These are phyloP conservation scores for Pisolithus microcarpus DNA, from an alignment of 768 basidiomycete species.

Conservation along the genomic window DNA sequence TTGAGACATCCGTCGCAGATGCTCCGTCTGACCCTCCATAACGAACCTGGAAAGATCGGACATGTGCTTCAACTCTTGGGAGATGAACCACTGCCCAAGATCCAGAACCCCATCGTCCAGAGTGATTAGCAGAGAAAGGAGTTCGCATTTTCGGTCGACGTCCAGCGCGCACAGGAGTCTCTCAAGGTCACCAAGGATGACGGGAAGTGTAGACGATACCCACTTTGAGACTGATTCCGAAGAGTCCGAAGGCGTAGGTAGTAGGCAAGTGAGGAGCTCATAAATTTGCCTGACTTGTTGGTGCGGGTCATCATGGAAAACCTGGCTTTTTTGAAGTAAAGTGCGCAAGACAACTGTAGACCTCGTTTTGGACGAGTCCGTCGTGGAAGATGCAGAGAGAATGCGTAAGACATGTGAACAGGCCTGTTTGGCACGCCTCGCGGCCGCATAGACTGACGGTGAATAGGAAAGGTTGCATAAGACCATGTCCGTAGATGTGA, in stretches of 20 bases:
- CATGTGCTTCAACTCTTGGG: constrained; percentile 55
- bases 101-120: constrained; percentile 45
- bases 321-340: constrained; percentile 45
- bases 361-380: constrained; percentile 28
- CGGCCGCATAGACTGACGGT: constrained; percentile 15
- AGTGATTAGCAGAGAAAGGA: constrained; percentile 47
- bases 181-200: constrained; percentile 45
- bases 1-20: constrained; percentile 34
- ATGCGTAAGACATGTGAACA: constrained; percentile 45
- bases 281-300: constrained; percentile 50
- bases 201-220: constrained; percentile 50
- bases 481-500: constrained; percentile 45
- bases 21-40: constrained; percentile 21
- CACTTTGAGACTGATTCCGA: constrained; percentile 36
- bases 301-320: constrained; percentile 44
- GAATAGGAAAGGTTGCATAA: constrained; percentile 33
- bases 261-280: constrained; percentile 47
- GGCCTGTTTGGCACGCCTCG: constrained; percentile 36
- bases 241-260: constrained; percentile 34
- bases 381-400: constrained; percentile 28
- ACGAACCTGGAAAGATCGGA: constrained; percentile 33
- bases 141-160: constrained; percentile 43
- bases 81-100: constrained; percentile 53
- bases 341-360: constrained; percentile 49
- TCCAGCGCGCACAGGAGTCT: constrained; percentile 53